Evolutionary conservation across 2,329 filamentous ascomycete species (phyloP), one percentile per base, ranked within the genome.

Genomic region (Colletotrichum tamarilloi): DNA sequence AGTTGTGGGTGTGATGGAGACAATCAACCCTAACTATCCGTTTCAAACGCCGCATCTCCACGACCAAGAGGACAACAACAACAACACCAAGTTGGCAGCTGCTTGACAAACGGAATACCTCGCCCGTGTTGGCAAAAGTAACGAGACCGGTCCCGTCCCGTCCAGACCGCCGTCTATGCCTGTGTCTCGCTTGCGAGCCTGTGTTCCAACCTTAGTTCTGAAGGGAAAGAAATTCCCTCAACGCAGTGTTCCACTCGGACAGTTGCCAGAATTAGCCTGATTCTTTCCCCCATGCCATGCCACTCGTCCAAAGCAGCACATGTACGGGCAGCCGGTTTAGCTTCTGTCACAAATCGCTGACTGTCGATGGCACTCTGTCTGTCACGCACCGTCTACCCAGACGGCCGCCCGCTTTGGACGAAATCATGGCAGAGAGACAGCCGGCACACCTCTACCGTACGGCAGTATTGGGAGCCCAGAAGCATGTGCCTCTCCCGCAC

Each of bases 201-300:
- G 28, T 28, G 28, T 28, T 2, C 28, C 28, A 1, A 28, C 28
- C 28, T 28, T 28, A 28, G 28, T 7, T 28, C 28, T 28, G 53
- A 26, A n/a, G 19, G 63, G 67, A 30, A 74, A 19, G 9, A 42
- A 75, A 75, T 75, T 74, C 71, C 73, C 73, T 75, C 73, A 49
- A 72, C 55, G 35, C 62, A 70, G 7, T 70, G 63, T 58, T 58
- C 71, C 71, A 71, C 65, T 63, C 73, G 62, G 65, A 62, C 46
- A 28, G 57, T 62, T 69, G 68, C 65, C 73, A 68, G 56, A 68
- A 69, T 67, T 64, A 74, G 66, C 67, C 66, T 71, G 71, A 62
- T 71, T 52, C 62, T 52, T 19, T 19, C 49, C 67, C 38, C 56
- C 67, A 57, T 70, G 71, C 71, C 38, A 42, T 16, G 14, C 12